Evolutionary conservation across 2,329 filamentous ascomycete species (phyloP), one percentile per base, ranked within the genome.

Genomic region (Stagonosporopsis chrysanthemi): DNA sequence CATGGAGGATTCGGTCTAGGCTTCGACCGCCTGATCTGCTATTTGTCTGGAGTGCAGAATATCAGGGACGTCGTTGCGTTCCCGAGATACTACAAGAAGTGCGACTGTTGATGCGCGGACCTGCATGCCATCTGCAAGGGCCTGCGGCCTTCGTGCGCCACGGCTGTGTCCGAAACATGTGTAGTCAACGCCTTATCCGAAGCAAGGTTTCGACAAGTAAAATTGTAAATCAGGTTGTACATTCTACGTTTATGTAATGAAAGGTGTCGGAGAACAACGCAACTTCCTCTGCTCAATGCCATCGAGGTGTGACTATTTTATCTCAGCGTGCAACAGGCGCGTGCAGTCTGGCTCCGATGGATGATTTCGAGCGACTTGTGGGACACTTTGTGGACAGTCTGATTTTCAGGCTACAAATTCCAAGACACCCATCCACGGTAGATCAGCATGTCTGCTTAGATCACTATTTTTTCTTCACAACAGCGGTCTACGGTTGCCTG

Each of bases 1-100:
- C 93, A 97, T 69, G 93, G 93, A 39, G 93, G 93, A 1, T 97
- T 96, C 73, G 93, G 93, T 2, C 76, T 97, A 54, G 93, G 93
- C 8, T 96, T 96, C 72, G 93, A 97, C 80, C 86, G 93, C 52
- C 83, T 97, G 62, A 77, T 97, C 66, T 88, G 89, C 71, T 97
- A 96, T 78, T 81, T 97, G 52, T 86, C 89, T 29, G 92, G 92
- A 9, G 87, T 94, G 36, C 84, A 86, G 63, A 96, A 91, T 67
- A 86, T 97, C 69, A 86, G 92, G 72, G 93, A 97, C 75, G 86
- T 92, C 23, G 90, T 96, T 52, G 86, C 90, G 26, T 97, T 97
- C 72, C 93, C 93, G 44, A 86, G 93, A 67, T 93, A 84, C 84
- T 64, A 81, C 76, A 76, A 84, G 72, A 67, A 85, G 79, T 81